Evolutionary conservation across 257 asterid species (phyloP).

Genomic region (Orobanche coerulescens): DNA sequence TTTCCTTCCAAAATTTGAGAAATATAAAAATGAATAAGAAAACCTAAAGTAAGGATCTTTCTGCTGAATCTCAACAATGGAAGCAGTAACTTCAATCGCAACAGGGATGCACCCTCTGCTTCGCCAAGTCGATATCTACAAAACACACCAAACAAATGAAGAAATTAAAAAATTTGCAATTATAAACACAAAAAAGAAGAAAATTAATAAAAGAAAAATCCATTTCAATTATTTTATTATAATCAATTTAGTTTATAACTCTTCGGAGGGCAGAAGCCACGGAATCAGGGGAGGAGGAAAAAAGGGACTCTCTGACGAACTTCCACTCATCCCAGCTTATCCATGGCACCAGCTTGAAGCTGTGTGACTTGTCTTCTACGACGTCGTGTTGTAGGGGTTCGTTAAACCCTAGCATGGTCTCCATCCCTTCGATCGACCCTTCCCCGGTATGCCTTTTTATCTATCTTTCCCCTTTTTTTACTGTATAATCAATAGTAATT

Average conservation of each 20-base stretch:
- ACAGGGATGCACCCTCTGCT: constrained; percentile 78
- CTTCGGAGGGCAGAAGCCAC: constrained; percentile 51
- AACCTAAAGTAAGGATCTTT: constrained; percentile 69
- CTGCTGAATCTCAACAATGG: constrained; percentile 75
- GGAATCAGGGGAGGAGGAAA: constrained; percentile 50
- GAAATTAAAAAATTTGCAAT: not conserved
- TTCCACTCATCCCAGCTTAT: constrained; percentile 83
- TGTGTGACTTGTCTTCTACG: constrained; percentile 29
- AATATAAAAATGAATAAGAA: not conserved
- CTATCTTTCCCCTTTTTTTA: not conserved
- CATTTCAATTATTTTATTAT: not conserved
- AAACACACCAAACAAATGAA: not conserved
- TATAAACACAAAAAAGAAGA: not conserved
- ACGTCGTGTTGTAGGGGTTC: constrained; percentile 33
- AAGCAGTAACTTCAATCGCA: constrained; percentile 59
- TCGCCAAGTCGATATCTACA: constrained; percentile 74
- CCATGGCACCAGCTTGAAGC: constrained; percentile 80
- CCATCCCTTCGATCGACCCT: constrained; percentile 31
- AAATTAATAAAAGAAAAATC: not conserved
- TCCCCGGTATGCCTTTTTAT: too few species aligned
- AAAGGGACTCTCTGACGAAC: constrained; percentile 47
- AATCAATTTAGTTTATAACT: constrained; percentile 26
- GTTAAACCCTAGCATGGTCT: constrained; percentile 43
- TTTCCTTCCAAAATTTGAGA: too few species aligned
- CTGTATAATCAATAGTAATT: not conserved